Percentiles rank a stretch among this genome's conserved stretches.
These are phyloP conservation scores for Kernera saxatilis DNA, from an alignment of 345 rosid species.

Conservation along the genomic window DNA sequence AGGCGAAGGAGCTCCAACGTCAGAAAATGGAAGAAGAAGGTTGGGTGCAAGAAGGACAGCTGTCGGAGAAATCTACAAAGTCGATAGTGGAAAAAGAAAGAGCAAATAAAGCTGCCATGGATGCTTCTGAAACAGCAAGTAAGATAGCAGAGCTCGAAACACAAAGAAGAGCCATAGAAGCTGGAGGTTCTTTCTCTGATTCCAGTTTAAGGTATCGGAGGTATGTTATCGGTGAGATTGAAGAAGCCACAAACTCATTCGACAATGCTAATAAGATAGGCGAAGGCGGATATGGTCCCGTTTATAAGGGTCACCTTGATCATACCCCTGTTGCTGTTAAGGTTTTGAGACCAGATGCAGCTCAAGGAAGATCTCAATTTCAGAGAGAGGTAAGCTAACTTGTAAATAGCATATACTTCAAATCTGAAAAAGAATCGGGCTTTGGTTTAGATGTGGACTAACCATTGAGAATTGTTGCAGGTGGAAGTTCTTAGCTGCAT, in stretches of 20 bases:
- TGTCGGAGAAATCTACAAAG: conserved; percentile 61
- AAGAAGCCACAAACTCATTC: conserved; percentile 66
- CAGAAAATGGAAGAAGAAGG: conserved; percentile 60
- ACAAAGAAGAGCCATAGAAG: conserved; percentile 43
- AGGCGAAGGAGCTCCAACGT: conserved; percentile 76
- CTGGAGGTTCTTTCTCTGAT: conserved; percentile 25
- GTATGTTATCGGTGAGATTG: conserved; percentile 73
- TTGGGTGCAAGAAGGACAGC: conserved; percentile 48
- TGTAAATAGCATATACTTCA: not conserved
- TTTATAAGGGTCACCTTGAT: conserved; percentile 71
- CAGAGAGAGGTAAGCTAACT: conserved; percentile 63
- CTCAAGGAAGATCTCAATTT: conserved; percentile 86
- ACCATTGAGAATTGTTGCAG: conserved; percentile 32
- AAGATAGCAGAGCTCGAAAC: conserved; percentile 58
- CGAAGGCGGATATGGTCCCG: conserved; percentile 98
- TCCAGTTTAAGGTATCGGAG: conserved; percentile 54
- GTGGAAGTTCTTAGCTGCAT: conserved; percentile 85
- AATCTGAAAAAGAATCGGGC: not conserved
- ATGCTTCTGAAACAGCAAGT: conserved; percentile 63
- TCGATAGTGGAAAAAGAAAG: conserved; percentile 55
- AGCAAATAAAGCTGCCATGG: conserved; percentile 54
- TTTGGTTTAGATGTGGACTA: not conserved
- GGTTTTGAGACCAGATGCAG: conserved; percentile 90
- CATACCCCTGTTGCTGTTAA: conserved; percentile 84
- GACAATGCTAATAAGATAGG: conserved; percentile 54